Evolutionary conservation across 257 asterid genomes (phyloP).

Genomic region (Solanum sparsipilum): DNA sequence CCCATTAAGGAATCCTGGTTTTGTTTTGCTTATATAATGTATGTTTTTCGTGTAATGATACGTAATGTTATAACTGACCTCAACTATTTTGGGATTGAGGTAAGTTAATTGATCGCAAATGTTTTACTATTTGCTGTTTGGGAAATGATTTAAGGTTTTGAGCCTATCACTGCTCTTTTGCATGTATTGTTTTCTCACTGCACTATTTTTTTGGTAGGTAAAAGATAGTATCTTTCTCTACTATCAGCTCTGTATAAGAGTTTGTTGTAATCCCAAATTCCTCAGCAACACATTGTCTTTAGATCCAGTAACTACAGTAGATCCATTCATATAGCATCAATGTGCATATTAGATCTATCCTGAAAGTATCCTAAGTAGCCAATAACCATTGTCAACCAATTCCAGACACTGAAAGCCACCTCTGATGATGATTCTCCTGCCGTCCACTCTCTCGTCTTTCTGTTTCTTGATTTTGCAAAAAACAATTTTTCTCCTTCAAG

Average conservation of each 20-base stretch:
- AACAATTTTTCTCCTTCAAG: not conserved
- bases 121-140: not conserved
- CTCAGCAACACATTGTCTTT: not conserved
- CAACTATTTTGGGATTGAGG: not conserved
- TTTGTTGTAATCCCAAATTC: not conserved
- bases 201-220: not conserved
- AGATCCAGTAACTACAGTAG: not conserved
- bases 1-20: not conserved
- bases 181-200: not conserved
- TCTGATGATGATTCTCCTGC: not conserved
- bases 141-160: not conserved
- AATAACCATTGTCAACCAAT: not conserved
- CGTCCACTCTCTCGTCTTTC: not conserved
- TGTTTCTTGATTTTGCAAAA: not conserved
- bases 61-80: not conserved
- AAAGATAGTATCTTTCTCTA: not conserved
- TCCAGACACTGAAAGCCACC: not conserved
- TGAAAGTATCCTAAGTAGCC: not conserved
- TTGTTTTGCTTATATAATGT: not conserved
- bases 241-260: not conserved
- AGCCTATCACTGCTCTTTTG: not conserved
- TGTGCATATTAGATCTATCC: not conserved
- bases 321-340: not conserved
- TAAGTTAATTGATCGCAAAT: not conserved
- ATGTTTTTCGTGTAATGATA: not conserved